Evolutionary conservation across 1,284 basidiomycete species (phyloP).

Genomic region (Chalciporus sp.): DNA sequence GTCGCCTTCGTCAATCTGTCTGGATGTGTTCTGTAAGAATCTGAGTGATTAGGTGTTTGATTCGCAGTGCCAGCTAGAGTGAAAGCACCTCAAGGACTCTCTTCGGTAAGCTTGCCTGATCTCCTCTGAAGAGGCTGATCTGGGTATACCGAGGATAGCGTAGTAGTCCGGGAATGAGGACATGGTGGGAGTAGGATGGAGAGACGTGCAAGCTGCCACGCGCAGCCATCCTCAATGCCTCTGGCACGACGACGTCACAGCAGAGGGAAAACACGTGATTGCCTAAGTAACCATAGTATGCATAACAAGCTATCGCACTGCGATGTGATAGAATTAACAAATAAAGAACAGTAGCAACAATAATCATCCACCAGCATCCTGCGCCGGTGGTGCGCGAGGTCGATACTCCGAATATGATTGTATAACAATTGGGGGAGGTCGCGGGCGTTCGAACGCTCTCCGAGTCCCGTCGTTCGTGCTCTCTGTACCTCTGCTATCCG

Average conservation of each 20-base stretch:
- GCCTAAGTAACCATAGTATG: neutral
- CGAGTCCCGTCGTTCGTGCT: conserved; percentile 31
- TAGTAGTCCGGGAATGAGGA: conserved; percentile 81
- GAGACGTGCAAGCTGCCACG: conserved; percentile 14
- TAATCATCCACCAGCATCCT: conserved; percentile 26
- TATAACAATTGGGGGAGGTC: conserved; percentile 42
- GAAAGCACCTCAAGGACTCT: conserved; percentile 64
- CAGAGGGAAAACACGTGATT: conserved; percentile 24
- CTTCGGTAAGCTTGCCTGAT: conserved; percentile 83
- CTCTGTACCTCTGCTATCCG: conserved; percentile 32
- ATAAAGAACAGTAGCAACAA: neutral
- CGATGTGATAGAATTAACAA: neutral
- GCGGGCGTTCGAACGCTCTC: conserved; percentile 45
- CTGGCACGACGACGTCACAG: neutral
- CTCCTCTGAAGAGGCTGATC: conserved; percentile 69
- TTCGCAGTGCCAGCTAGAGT: conserved; percentile 6
- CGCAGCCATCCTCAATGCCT: conserved; percentile 13
- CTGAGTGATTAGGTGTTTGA: conserved; percentile 9
- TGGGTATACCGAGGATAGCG: conserved; percentile 57
- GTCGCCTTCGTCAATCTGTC: conserved; percentile 83
- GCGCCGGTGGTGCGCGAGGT: conserved; percentile 8
- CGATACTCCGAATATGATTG: conserved; percentile 12
- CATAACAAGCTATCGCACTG: conserved; percentile 9
- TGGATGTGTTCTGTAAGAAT: conserved; percentile 74
- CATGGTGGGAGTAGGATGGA: conserved; percentile 37